Conservation (phyloP, 2,329 filamentous ascomycete genomes). For the Geoglossum cookeanum region DNA sequence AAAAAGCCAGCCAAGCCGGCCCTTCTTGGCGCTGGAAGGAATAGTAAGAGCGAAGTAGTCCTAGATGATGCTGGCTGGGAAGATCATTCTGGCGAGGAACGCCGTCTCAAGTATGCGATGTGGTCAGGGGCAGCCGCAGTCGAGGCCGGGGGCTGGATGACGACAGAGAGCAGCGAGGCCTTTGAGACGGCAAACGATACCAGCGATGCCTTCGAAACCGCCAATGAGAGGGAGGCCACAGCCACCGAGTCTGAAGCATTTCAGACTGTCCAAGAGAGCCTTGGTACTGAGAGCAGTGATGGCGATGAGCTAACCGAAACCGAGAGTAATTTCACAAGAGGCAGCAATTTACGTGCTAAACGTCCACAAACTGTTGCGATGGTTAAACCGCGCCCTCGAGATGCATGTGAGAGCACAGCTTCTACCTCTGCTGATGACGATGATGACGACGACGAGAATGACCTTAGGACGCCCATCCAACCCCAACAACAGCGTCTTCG, state of each 20-base stretch:
- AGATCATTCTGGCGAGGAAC: slow-evolving; percentile 43
- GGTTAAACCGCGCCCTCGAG: slow-evolving; percentile 34
- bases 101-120: slow-evolving; percentile 4
- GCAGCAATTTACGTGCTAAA: slow-evolving; percentile 16
- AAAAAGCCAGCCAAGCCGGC: slow-evolving; percentile 62
- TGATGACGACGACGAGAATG: slow-evolving; percentile 33
- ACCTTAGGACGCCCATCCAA: slow-evolving; percentile 43
- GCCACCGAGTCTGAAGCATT: slow-evolving; percentile 85
- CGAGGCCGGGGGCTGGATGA: background rate
- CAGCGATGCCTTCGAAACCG: slow-evolving; percentile 47
- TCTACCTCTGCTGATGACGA: slow-evolving; percentile 70
- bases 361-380: slow-evolving; percentile 25
- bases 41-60: slow-evolving; percentile 58
- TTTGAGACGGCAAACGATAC: slow-evolving; percentile 34
- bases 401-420: slow-evolving; percentile 69
- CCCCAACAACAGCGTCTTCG: slow-evolving; percentile 49
- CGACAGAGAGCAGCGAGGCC: slow-evolving; percentile 1
- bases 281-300: slow-evolving; percentile 51
- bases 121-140: background rate
- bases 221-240: slow-evolving; percentile 49
- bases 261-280: slow-evolving; percentile 70
- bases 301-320: slow-evolving; percentile 75
- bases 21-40: slow-evolving; percentile 55
- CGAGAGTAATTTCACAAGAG: slow-evolving; percentile 32
- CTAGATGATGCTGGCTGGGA: slow-evolving; percentile 79